Evolutionary conservation across 1,284 basidiomycete species (phyloP), one percentile per base, ranked within the genome.

Genomic region (Cutaneotrichosporon curvatum): DNA sequence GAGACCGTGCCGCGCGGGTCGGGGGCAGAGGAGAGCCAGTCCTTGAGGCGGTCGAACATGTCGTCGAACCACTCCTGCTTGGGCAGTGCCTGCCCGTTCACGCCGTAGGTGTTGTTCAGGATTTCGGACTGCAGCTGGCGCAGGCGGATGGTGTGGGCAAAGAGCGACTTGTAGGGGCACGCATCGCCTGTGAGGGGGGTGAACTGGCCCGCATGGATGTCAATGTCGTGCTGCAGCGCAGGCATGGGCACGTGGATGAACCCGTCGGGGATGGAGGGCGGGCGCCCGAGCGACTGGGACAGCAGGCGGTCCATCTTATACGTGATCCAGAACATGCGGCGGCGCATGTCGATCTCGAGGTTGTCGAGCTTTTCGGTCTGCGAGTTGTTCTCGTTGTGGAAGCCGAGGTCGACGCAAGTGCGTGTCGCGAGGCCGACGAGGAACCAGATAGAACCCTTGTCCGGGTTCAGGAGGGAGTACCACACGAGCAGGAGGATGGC

Each of bases 381-480:
- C 14, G 59, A 58, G 42, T 69, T 68, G 48, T 69, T 61, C 58
- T 73, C 71, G 50, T 73, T 72, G 53, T 73, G 72, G 48, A 70
- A 71, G 11, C 72, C 72, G 22, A 71, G 61, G 45, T 73, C 72
- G 45, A 73, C 67, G 40, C 70, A 72, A n/a, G 67, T 68, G 3
- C 72, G 61, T 18, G 67, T 64, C 2, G 72, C 72, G 20, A 73
- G 60, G 12, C 72, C 72, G 21, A 72, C 66, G 12, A 73, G 61
- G 59, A 70, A 72, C 72, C 72, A 73, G 40, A 73, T 69, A 6
- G 70, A 72, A 14, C 72, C 72, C 51, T 70, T 68, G 41, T 70
- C 68, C 5, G 72, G 72, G 55, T 73, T 73, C 31, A 73, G 55
- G 9, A 73, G 61, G 14, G 71, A 68, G 52, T 73, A 73, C 64